phyloP scores from a whole-genome alignment of 768 basidiomycete species.

The Termitomyces sp. region DNA sequence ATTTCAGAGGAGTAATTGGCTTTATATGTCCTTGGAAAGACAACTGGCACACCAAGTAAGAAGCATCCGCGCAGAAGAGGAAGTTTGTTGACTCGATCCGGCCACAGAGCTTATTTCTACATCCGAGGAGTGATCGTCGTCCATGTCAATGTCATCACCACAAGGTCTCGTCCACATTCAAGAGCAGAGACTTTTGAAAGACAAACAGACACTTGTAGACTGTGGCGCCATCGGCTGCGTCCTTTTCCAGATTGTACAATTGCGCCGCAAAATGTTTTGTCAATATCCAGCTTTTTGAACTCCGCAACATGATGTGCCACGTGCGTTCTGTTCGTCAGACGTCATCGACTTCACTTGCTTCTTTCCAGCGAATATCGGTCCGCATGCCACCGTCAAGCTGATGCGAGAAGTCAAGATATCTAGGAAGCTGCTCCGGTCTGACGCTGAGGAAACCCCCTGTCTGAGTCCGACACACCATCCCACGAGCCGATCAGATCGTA shows the following conservation, averaged over 20 bases:
- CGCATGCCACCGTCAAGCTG: not conserved
- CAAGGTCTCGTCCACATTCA: not conserved
- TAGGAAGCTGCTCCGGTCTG: too few species aligned
- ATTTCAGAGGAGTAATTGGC: not conserved
- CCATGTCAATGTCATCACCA: not conserved
- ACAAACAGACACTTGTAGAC: not conserved
- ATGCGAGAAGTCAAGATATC: not conserved
- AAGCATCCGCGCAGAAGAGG: not conserved
- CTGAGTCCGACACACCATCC: too few species aligned
- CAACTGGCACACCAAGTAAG: not conserved
- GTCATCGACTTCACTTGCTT: not conserved
- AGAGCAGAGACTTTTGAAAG: not conserved
- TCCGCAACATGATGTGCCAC: not conserved
- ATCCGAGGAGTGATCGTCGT: not conserved
- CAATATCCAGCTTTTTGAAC: not conserved
- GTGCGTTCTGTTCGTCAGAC: not conserved
- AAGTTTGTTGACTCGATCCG: not conserved
- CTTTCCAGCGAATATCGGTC: not conserved
- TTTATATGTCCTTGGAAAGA: not conserved
- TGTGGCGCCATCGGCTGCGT: not conserved
- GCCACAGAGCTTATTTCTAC: not conserved
- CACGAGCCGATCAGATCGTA: too few species aligned
- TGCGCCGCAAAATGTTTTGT: not conserved
- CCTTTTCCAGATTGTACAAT: not conserved
- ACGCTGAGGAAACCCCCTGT: not conserved